Evolutionary conservation across 192 early-diverging fungal genomes (phyloP).

Genomic region (Helicostylum pulchrum): DNA sequence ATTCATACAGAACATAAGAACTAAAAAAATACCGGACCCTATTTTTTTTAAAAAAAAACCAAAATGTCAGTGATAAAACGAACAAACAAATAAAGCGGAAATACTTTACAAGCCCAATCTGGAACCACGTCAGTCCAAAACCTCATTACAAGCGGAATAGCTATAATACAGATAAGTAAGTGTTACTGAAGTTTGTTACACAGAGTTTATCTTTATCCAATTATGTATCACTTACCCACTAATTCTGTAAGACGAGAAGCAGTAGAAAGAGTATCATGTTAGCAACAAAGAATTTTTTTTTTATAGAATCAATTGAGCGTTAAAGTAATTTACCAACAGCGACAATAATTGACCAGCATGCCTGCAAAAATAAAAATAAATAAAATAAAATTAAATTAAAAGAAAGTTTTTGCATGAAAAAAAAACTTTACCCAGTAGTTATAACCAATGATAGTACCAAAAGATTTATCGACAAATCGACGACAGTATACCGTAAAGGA

Average conservation of each 20-base stretch:
- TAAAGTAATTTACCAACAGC: not conserved
- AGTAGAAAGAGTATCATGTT: slow-evolving; percentile 8
- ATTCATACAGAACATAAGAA: slow-evolving; percentile 56
- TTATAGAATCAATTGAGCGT: too few relatives aligned
- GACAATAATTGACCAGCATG: slow-evolving; percentile 21
- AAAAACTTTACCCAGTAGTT: slow-evolving; percentile 32
- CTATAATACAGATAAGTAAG: slow-evolving; percentile 61
- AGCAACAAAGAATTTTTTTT: not conserved
- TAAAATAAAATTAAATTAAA: not conserved
- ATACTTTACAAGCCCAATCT: slow-evolving; percentile 35
- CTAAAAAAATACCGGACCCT: slow-evolving; percentile 50
- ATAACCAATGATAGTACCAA: slow-evolving; percentile 69
- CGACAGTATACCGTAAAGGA: slow-evolving; percentile 75
- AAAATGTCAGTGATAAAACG: not conserved
- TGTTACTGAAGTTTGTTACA: not conserved
- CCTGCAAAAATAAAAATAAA: not conserved
- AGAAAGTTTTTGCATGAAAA: not conserved
- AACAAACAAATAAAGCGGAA: not conserved
- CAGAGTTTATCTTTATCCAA: not conserved
- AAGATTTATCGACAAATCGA: slow-evolving; percentile 78
- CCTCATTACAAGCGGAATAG: slow-evolving; percentile 73
- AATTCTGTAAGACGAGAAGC: slow-evolving; percentile 4
- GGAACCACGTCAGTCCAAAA: slow-evolving; percentile 46
- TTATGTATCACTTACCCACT: not conserved
- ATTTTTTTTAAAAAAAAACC: not conserved